A percentile compares a stretch with the other conserved stretches of the same genome.
Conservation (phyloP, 495 filamentous ascomycete genomes). For the Mycothermus thermophilus region DNA sequence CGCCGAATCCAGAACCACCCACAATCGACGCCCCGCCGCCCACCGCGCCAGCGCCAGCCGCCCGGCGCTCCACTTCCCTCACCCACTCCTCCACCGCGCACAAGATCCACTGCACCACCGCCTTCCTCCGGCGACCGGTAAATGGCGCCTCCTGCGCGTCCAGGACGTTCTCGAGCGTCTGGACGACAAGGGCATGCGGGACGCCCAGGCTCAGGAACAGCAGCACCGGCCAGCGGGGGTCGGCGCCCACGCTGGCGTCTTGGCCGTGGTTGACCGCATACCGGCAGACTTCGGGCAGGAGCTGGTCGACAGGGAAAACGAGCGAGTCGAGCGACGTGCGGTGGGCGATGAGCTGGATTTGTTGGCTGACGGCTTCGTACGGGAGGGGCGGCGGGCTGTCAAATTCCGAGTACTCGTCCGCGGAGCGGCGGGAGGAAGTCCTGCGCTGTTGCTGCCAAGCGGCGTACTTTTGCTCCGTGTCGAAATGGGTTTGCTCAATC, state of each 20-base stretch:
- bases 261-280: conserved; percentile 64
- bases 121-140: conserved; percentile 37
- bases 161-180: conserved; percentile 68
- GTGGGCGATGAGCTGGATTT: conserved; percentile 60
- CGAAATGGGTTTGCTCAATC: conserved; percentile 53
- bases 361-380: conserved; percentile 64
- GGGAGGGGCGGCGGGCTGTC: conserved; percentile 36
- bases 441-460: conserved; percentile 14
- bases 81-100: conserved; percentile 27
- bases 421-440: too few species aligned
- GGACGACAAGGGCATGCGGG: conserved; percentile 56
- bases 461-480: conserved; percentile 40
- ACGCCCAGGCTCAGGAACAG: conserved; percentile 65
- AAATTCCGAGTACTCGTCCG: too few species aligned
- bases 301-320: conserved; percentile 52
- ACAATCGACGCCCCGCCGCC: neutral
- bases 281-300: conserved; percentile 59
- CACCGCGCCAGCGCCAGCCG: conserved; percentile 6
- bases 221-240: conserved; percentile 66
- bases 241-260: conserved; percentile 42
- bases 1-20: neutral
- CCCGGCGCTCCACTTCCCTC: conserved; percentile 26
- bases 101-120: conserved; percentile 31
- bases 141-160: conserved; percentile 79
- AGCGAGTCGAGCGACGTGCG: conserved; percentile 57